These are phyloP conservation scores for Oryza australiensis DNA, from an alignment of 176 grass and related monocot genomes.

Conservation along the genomic window DNA sequence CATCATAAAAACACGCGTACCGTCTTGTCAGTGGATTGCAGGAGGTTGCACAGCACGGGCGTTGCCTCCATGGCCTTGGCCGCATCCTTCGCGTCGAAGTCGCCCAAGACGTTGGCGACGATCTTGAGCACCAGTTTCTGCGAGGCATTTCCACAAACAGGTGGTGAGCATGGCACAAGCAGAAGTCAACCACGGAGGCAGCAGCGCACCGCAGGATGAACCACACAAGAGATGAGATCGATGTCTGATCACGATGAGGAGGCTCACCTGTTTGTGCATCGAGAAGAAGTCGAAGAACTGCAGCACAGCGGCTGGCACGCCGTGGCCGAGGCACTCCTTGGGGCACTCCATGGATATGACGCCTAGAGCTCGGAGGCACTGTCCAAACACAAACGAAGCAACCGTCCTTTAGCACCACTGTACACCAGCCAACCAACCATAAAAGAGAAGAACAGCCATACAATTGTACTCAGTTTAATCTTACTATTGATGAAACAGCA, in stretches of 20 bases:
- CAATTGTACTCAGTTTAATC: background rate
- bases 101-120: slow-evolving; percentile 19
- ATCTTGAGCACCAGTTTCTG: slow-evolving; percentile 54
- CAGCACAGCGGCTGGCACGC: slow-evolving; percentile 53
- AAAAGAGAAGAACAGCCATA: no score
- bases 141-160: slow-evolving; percentile 30
- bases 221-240: background rate
- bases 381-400: background rate
- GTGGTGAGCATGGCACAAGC: background rate
- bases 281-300: slow-evolving; percentile 57
- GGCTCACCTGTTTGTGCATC: slow-evolving; percentile 33
- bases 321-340: slow-evolving; percentile 32
- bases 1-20: slow-evolving; percentile 11
- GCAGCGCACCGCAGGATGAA: background rate
- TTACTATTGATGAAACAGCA: background rate
- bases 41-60: slow-evolving; percentile 52
- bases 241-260: background rate
- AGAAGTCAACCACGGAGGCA: background rate
- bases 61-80: slow-evolving; percentile 48
- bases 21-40: slow-evolving; percentile 45
- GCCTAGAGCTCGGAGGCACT: slow-evolving; percentile 61
- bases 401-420: background rate
- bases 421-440: background rate
- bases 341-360: slow-evolving; percentile 35
- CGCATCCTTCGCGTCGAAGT: background rate